Base-by-base conservation (phyloP, 306 rosid species). In the Amphicarpaea edgeworthii region DNA sequence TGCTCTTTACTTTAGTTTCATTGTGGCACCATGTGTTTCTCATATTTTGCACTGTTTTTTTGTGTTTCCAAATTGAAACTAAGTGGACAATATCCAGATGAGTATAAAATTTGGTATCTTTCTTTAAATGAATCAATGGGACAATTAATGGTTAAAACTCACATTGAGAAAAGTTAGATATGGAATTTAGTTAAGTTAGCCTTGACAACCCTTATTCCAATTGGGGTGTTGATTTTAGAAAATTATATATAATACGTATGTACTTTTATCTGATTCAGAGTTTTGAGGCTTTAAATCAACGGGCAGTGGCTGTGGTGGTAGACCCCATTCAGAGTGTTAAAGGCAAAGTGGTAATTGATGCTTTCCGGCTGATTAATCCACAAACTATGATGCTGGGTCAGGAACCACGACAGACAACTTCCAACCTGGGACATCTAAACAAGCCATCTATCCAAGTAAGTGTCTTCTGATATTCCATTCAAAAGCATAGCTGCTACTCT, bases 311-410 rank as follows among this genome's bases (percentile, higher is more conserved):
- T 21, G 98, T 95, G 59, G 98, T 92, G 77, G 97, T 95, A 67
- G 98, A 95, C 84, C 98, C 98, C 15, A 89, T 95, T 77, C 98
- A 92, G 76, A 90, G 97, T 73, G 98, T 94, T 60, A 92, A 94
- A 83, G 98, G 98, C 51, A 94, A 92, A 85, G 96, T 95, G 81
- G 97, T 90, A 72, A 95, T 95, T 46, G 98, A 95, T 70, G 98
- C 98, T 23, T 95, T 95, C 78, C 96, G 97, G 69, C 84, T 95
- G 46, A 92, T 95, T 70, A 95, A 95, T 78, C 97, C 98, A 19
- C 97, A 95, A 37, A 90, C 96, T 21, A 90, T 94, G 98, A 86
- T 95, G 98, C 92, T 94, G 61, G 95, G 97, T 74, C 97, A 88
- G 79, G 98, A 92, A 82, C 98, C 98, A 17, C 86, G 98, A 1